A percentile compares a stretch with the other conserved stretches of the same genome.
Evolutionary conservation across 768 basidiomycete genomes (phyloP).

Genomic region (Cytidiella melzeri): DNA sequence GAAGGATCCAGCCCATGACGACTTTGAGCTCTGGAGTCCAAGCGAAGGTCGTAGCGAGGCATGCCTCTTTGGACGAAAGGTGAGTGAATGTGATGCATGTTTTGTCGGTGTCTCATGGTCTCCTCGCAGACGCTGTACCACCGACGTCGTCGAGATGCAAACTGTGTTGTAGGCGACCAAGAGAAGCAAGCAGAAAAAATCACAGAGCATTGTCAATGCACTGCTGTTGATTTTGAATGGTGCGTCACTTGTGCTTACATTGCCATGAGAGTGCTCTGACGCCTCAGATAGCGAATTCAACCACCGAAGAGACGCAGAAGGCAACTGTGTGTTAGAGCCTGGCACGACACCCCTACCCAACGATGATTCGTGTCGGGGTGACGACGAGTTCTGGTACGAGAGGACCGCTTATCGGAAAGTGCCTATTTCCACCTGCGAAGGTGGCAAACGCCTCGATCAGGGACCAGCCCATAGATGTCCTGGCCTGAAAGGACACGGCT

Average conservation of each 20-base stretch:
- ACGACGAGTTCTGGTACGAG: constrained; percentile 86
- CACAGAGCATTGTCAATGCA: constrained; percentile 70
- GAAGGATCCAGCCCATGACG: constrained; percentile 75
- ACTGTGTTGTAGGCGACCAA: constrained; percentile 79
- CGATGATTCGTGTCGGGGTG: constrained; percentile 57
- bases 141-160: constrained; percentile 69
- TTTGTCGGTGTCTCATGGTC: neutral
- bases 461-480: constrained; percentile 77
- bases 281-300: constrained; percentile 78
- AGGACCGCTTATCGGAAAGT: constrained; percentile 89
- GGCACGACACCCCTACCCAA: constrained; percentile 57
- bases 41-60: constrained; percentile 81
- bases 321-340: constrained; percentile 71
- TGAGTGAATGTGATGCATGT: constrained; percentile 22
- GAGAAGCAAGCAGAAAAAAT: constrained; percentile 46
- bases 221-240: constrained; percentile 88
- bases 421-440: constrained; percentile 82
- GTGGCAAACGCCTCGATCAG: constrained; percentile 70
- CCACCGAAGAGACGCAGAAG: constrained; percentile 58
- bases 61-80: constrained; percentile 92
- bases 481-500: constrained; percentile 65
- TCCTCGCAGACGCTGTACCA: constrained; percentile 78
- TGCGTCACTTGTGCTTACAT: constrained; percentile 28
- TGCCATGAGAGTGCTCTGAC: constrained; percentile 3
- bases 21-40: constrained; percentile 97